Conservation (phyloP, 352 stramenopile species). For the Pythium rishiriense region DNA sequence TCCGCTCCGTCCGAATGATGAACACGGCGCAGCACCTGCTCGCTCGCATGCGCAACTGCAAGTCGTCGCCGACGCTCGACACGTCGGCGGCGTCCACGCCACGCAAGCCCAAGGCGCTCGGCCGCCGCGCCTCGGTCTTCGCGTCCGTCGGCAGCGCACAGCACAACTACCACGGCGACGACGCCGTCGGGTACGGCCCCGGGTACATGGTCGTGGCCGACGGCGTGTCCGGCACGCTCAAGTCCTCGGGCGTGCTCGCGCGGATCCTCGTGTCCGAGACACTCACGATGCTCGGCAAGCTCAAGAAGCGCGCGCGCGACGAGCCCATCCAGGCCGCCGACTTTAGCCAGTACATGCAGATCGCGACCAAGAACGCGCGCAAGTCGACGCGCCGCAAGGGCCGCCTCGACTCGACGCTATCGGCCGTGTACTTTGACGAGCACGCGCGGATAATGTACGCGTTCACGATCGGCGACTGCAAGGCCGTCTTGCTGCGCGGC, state of each 20-base stretch:
- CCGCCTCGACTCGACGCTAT: constrained; percentile 81
- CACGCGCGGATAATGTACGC: constrained; percentile 73
- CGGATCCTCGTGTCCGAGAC: constrained; percentile 79
- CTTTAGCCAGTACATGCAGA: constrained; percentile 67
- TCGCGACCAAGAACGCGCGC: constrained; percentile 69
- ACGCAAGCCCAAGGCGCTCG: constrained; percentile 20
- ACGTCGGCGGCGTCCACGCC: constrained; percentile 22
- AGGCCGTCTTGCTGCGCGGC: constrained; percentile 76
- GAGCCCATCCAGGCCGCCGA: constrained; percentile 54
- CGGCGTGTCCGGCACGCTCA: constrained; percentile 85
- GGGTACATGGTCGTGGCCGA: constrained; percentile 87
- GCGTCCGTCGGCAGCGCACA: constrained; percentile 71
- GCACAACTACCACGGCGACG: constrained; percentile 84
- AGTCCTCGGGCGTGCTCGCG: constrained; percentile 79
- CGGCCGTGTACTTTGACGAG: constrained; percentile 81
- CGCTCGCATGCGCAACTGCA: constrained; percentile 75
- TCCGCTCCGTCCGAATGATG: constrained; percentile 28
- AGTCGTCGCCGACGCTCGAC: constrained; percentile 43
- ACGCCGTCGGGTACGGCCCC: constrained; percentile 82
- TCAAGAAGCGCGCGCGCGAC: constrained; percentile 62
- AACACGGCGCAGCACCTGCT: constrained; percentile 69
- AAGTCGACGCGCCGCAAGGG: constrained; percentile 78
- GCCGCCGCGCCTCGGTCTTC: constrained; percentile 48
- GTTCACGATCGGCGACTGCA: constrained; percentile 87
- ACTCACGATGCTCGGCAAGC: constrained; percentile 61